Evolutionary conservation across 208 protist species (phyloP).

Genomic region (Crithidia fasciculata): DNA sequence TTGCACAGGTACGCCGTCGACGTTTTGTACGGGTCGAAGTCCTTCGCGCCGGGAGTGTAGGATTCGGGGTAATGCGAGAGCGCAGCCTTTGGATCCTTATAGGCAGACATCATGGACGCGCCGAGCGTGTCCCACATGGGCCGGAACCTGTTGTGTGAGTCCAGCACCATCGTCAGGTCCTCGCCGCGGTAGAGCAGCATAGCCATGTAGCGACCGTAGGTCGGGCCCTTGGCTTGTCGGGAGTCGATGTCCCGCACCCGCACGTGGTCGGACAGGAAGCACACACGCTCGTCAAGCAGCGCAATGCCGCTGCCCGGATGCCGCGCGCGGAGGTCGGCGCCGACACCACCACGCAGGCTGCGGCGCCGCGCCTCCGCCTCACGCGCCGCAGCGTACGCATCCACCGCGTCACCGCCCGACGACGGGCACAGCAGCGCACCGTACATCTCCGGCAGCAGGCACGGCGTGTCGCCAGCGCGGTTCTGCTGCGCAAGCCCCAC

Average conservation of each 20-base stretch:
- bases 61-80: slow-evolving; percentile 85
- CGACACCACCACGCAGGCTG: background rate
- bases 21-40: slow-evolving; percentile 46
- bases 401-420: background rate
- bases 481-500: slow-evolving; percentile 88
- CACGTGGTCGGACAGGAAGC: slow-evolving; percentile 63
- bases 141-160: slow-evolving; percentile 82
- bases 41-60: slow-evolving; percentile 49
- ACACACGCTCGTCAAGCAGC: slow-evolving; percentile 36
- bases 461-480: slow-evolving; percentile 41
- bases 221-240: slow-evolving; percentile 66
- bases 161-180: slow-evolving; percentile 88
- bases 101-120: slow-evolving; percentile 32
- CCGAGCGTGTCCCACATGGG: slow-evolving; percentile 74
- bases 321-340: background rate
- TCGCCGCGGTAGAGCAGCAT: slow-evolving; percentile 77
- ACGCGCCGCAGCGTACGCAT: slow-evolving; percentile 1
- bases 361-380: slow-evolving; percentile 13
- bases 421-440: slow-evolving; percentile 26
- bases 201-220: slow-evolving; percentile 78
- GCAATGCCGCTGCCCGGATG: background rate
- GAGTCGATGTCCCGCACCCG: slow-evolving; percentile 55
- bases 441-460: slow-evolving; percentile 43
- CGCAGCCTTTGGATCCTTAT: slow-evolving; percentile 57
- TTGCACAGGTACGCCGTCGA: slow-evolving; percentile 73